Evolutionary conservation across 2,329 filamentous ascomycete genomes (phyloP).

Genomic region (Penicillium sp.): DNA sequence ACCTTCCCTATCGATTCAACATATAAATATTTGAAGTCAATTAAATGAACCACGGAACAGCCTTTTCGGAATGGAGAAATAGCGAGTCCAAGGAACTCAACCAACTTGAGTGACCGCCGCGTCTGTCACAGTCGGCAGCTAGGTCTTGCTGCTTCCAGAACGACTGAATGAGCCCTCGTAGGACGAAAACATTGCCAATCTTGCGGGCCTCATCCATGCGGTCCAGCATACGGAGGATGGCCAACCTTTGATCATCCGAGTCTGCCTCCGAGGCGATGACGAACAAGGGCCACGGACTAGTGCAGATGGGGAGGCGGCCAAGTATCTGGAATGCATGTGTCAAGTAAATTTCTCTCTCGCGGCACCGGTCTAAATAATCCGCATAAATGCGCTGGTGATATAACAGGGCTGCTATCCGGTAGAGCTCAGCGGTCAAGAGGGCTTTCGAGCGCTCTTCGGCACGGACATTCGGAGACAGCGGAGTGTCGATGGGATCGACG

Average conservation of each 20-base stretch:
- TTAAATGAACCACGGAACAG: conserved; percentile 1
- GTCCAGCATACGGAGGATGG: neutral
- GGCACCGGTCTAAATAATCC: neutral
- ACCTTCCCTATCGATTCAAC: no score
- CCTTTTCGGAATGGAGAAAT: neutral
- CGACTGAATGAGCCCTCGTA: neutral
- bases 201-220: neutral
- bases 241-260: neutral
- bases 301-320: neutral
- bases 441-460: neutral
- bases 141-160: neutral
- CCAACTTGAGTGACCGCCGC: neutral
- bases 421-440: neutral
- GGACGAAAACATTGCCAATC: neutral
- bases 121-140: neutral
- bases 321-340: neutral
- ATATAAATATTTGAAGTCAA: no score
- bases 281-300: conserved; percentile 1
- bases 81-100: neutral
- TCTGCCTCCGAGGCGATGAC: neutral
- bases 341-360: neutral
- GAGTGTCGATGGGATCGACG: neutral
- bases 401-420: neutral
- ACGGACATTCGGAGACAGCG: neutral
- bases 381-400: conserved; percentile 1